phyloP scores from a whole-genome alignment of 352 stramenopile genomes.

The Globisporangium cylindrosporum region DNA sequence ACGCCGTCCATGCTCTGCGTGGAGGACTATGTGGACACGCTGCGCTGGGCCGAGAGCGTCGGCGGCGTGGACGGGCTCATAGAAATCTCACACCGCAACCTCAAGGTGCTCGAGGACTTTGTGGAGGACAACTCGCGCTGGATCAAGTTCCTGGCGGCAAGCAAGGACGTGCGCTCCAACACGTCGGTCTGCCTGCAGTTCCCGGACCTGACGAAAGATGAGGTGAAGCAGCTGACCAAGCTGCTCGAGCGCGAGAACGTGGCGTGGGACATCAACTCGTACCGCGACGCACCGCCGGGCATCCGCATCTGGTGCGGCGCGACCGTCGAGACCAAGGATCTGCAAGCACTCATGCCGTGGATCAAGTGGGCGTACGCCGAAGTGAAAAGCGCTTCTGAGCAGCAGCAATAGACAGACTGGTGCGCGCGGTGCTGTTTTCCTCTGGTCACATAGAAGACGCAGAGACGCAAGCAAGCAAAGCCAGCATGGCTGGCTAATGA shows the following conservation, averaged over 20 bases:
- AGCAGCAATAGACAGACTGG: conserved; percentile 21
- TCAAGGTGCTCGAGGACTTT: conserved; percentile 95
- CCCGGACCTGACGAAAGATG: conserved; percentile 85
- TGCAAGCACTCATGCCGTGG: conserved; percentile 98
- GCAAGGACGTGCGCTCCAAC: conserved; percentile 92
- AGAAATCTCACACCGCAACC: conserved; percentile 92
- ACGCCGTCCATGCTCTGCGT: conserved; percentile 99
- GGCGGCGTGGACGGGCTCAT: conserved; percentile 94
- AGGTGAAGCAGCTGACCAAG: conserved; percentile 97
- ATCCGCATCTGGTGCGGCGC: conserved; percentile 99
- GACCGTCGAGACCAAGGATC: conserved; percentile 97
- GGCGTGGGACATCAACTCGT: conserved; percentile 97
- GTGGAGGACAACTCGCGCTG: conserved; percentile 93
- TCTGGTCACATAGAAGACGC: background rate
- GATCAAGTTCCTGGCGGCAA: conserved; percentile 96
- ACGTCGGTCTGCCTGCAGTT: conserved; percentile 98
- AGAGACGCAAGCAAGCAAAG: background rate
- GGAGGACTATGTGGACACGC: conserved; percentile 98
- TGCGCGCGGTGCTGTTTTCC: no score
- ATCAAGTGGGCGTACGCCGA: conserved; percentile 97
- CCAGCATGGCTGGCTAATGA: background rate
- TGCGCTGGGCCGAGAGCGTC: conserved; percentile 95
- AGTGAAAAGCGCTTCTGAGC: conserved; percentile 57
- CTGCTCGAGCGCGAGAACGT: conserved; percentile 96
- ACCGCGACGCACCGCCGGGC: conserved; percentile 96